Evolutionary conservation across 805 yeast species (phyloP).

Genomic region (Limtongia smithiae): DNA sequence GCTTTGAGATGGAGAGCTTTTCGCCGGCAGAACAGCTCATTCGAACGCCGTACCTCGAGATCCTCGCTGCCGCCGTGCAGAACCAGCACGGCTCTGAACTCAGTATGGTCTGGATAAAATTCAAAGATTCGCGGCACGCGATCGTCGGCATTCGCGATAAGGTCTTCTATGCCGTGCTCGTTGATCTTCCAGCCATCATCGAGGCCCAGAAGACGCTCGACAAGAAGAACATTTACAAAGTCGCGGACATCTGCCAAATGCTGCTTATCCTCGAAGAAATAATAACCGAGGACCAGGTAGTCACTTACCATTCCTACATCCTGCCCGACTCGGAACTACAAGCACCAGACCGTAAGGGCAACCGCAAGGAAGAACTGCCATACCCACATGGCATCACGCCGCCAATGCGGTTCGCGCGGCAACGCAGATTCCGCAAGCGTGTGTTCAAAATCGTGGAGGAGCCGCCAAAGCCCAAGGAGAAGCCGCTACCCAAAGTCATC

Average conservation of each 20-base stretch:
- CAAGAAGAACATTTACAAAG: constrained; percentile 79
- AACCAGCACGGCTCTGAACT: constrained; percentile 53
- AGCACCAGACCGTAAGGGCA: constrained; percentile 19
- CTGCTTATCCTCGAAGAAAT: constrained; percentile 64
- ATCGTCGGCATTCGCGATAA: constrained; percentile 66
- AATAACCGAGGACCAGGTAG: constrained; percentile 44
- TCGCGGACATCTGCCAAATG: constrained; percentile 83
- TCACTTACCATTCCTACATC: constrained; percentile 30
- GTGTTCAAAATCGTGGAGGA: constrained; percentile 46
- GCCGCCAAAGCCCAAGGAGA: constrained; percentile 14
- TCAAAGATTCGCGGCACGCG: constrained; percentile 80
- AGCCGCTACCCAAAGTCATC: constrained; percentile 22
- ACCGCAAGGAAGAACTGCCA: constrained; percentile 30
- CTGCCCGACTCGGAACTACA: constrained; percentile 31
- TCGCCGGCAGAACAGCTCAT: constrained; percentile 17
- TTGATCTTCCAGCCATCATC: constrained; percentile 84
- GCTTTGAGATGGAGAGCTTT: constrained; percentile 39
- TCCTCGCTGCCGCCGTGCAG: constrained; percentile 25
- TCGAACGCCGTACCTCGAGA: constrained; percentile 21
- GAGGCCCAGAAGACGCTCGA: constrained; percentile 89
- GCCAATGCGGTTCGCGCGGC: constrained; percentile 68
- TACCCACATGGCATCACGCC: constrained; percentile 79
- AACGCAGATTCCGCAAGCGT: constrained; percentile 67
- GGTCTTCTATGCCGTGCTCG: constrained; percentile 74
- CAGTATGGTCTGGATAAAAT: constrained; percentile 66